phyloP scores from a whole-genome alignment of 768 basidiomycete species.

The Termitomyces sp. region DNA sequence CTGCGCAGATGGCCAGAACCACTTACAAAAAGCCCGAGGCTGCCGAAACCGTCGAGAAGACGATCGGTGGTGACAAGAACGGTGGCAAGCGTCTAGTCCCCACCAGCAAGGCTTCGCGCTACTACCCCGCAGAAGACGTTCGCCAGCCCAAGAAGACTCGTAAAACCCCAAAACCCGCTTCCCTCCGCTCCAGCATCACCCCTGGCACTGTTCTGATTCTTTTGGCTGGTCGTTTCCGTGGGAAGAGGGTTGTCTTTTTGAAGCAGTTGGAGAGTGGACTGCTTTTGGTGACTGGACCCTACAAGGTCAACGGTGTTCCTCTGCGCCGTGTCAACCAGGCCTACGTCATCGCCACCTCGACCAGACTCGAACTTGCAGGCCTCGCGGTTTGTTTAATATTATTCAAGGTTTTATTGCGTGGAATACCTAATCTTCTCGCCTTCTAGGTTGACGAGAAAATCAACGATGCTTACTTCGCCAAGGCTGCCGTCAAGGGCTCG shows the following conservation, averaged over 20 bases:
- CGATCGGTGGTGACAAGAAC: slow-evolving; percentile 88
- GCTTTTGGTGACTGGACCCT: slow-evolving; percentile 94
- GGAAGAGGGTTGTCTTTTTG: slow-evolving; percentile 97
- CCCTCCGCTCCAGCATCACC: slow-evolving; percentile 83
- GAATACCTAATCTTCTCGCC: neutral
- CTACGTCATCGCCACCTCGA: slow-evolving; percentile 97
- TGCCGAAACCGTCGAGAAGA: slow-evolving; percentile 69
- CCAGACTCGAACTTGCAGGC: slow-evolving; percentile 78
- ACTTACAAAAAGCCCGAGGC: slow-evolving; percentile 76
- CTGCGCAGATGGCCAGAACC: slow-evolving; percentile 71
- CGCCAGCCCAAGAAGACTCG: slow-evolving; percentile 88
- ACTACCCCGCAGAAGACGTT: slow-evolving; percentile 95
- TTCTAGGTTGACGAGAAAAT: slow-evolving; percentile 81
- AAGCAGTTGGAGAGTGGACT: slow-evolving; percentile 93
- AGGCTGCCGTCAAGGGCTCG: slow-evolving; percentile 65
- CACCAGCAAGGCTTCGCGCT: slow-evolving; percentile 79
- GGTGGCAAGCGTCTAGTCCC: slow-evolving; percentile 86
- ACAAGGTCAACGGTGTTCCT: slow-evolving; percentile 98
- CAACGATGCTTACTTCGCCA: slow-evolving; percentile 93
- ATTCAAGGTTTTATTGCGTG: neutral
- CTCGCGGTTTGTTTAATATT: slow-evolving; percentile 55
- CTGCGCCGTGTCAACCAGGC: slow-evolving; percentile 98
- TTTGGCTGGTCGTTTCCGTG: slow-evolving; percentile 95
- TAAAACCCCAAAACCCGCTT: slow-evolving; percentile 76
- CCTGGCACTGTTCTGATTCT: slow-evolving; percentile 95